Evolutionary conservation across 129 eudicot genomes (phyloP), one percentile per base, ranked within the genome.

Genomic region (Scalesia atractyloides): DNA sequence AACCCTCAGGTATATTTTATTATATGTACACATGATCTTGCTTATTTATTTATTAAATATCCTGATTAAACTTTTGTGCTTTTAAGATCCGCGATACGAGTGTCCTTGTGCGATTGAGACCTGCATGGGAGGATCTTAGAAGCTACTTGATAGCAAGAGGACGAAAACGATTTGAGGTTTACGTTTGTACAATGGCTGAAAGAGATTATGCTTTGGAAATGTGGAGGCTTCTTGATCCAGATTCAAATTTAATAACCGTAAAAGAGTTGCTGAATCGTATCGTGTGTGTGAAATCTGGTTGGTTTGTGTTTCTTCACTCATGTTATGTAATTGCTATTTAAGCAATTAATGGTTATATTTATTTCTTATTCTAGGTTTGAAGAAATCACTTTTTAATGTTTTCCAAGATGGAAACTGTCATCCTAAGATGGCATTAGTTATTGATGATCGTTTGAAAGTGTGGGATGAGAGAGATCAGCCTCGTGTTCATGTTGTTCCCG

Each of bases 201-300:
- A 86, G 99, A 76, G 99, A 95, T 70, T 95, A 95, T 86, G 99
- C 99, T 76, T 79, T 95, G 74, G 99, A 95, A 81, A 95, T 95
- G 99, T 95, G 99, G 99, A 84, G 99, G 73, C 99, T 95, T 86
- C 95, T 95, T 50, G 99, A 95, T 82, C 99, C 99, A 9, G 97
- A 88, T 78, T 82, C 95, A 44, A 90, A 95, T 75, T 77, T 95
- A 79, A 95, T 95, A 66, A 83, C 74, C 86, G 69, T 84, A 34
- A 82, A 79, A 80, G 96, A 95, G 81, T 76, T 90, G 11, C 79
- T 88, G 75, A 82, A 84, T 34, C 95, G 96, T 16, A 86, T 95
- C 41, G 97, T 91, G 53, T 95, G 97, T 76, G 99, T 95, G 43
- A 95, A 95, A 78, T 81, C 99, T 85, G 99, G 99, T 86, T 77